phyloP scores from a whole-genome alignment of 179 eudicot genomes.

The Pouteria campechiana region DNA sequence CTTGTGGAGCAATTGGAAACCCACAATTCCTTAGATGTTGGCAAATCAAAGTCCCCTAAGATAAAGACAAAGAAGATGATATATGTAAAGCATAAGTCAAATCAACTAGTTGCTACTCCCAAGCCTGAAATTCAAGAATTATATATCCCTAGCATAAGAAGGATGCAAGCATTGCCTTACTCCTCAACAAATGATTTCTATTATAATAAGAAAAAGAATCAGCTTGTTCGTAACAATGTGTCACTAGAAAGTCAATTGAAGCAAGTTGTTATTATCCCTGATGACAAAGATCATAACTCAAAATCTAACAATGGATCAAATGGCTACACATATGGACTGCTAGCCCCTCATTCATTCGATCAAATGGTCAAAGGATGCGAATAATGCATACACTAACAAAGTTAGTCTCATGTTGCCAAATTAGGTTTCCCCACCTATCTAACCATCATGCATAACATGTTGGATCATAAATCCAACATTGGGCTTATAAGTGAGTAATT shows the following conservation, averaged over 20 bases:
- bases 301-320: too few relatives aligned
- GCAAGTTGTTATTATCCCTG: constrained; percentile 15
- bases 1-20: constrained; percentile 19
- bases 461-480: too few relatives aligned
- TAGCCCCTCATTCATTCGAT: too few relatives aligned
- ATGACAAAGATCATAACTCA: too few relatives aligned
- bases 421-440: too few relatives aligned
- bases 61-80: constrained; percentile 20
- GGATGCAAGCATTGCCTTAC: constrained; percentile 17
- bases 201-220: constrained; percentile 65
- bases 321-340: too few relatives aligned
- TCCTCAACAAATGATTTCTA: constrained; percentile 50
- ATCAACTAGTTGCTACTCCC: constrained; percentile 76
- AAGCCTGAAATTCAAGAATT: constrained; percentile 23
- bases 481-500: too few relatives aligned
- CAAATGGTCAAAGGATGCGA: too few relatives aligned
- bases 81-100: constrained; percentile 60
- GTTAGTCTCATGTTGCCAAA: too few relatives aligned
- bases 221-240: constrained; percentile 76
- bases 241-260: constrained; percentile 31
- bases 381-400: too few relatives aligned
- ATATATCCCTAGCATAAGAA: constrained; percentile 25
- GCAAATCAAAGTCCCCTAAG: constrained; percentile 20
- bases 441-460: too few relatives aligned
- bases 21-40: constrained; percentile 32